Conservation (phyloP, 306 rosid genomes). For the Senna siamea region DNA sequence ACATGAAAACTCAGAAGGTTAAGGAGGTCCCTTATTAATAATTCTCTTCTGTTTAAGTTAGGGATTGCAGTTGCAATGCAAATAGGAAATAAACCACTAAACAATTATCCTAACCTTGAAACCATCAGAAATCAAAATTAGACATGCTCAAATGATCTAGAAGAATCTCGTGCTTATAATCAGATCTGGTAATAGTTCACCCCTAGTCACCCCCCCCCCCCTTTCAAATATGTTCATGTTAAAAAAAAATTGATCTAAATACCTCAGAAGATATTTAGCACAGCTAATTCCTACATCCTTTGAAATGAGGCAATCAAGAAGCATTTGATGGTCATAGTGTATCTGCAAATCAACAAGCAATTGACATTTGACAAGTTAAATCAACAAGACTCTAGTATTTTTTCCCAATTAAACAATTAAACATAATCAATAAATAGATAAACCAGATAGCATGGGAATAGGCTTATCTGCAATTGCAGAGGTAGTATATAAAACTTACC, state of each 20-base stretch:
- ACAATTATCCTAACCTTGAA: conserved; percentile 15
- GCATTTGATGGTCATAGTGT: conserved; percentile 91
- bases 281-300: conserved; percentile 85
- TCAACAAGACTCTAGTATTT: conserved; percentile 9
- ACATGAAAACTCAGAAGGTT: not conserved
- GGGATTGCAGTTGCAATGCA: conserved; percentile 17
- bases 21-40: not conserved
- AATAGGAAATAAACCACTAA: conserved; percentile 2
- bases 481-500: conserved; percentile 49
- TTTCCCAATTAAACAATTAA: not conserved
- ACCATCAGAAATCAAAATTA: conserved; percentile 17
- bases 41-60: not conserved
- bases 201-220: too few species aligned
- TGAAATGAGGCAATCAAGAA: conserved; percentile 90
- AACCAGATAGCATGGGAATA: conserved; percentile 18
- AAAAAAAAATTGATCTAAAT: not conserved
- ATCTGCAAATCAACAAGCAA: conserved; percentile 61
- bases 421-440: conserved; percentile 7
- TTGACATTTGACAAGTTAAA: conserved; percentile 21
- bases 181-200: too few species aligned
- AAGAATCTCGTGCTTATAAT: too few species aligned
- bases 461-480: conserved; percentile 11
- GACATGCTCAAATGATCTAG: too few species aligned
- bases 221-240: not conserved
- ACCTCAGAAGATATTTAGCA: conserved; percentile 88